Evolutionary conservation across 805 yeast genomes (phyloP).

Genomic region (Cyberlindnera mississippiensis): DNA sequence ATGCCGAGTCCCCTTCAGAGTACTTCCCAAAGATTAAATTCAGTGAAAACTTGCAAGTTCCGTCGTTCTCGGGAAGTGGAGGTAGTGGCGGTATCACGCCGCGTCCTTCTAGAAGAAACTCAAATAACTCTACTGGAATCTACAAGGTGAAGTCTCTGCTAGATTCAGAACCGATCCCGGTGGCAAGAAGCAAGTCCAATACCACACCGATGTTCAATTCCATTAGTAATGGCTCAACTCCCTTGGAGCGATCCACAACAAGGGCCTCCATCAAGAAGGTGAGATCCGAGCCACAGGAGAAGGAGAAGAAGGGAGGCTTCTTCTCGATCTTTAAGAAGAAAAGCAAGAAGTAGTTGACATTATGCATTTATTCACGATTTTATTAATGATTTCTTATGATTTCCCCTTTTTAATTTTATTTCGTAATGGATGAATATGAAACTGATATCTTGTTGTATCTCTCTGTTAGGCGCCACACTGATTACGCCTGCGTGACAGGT

Average conservation of each 20-base stretch:
- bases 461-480: too few relatives aligned
- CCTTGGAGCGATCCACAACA: slow-evolving; percentile 3
- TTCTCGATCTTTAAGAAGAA: slow-evolving; percentile 17
- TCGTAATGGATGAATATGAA: too few relatives aligned
- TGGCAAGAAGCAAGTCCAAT: slow-evolving; percentile 17
- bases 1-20: slow-evolving; percentile 8
- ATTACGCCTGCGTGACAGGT: slow-evolving; percentile 1
- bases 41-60: slow-evolving; percentile 17
- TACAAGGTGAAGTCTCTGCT: slow-evolving; percentile 25
- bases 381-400: too few relatives aligned
- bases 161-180: slow-evolving; percentile 15
- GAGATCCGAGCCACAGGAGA: slow-evolving; percentile 8
- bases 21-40: slow-evolving; percentile 22
- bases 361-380: too few relatives aligned
- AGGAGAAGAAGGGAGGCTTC: slow-evolving; percentile 13
- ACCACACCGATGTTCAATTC: slow-evolving; percentile 4
- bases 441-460: too few relatives aligned
- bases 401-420: too few relatives aligned
- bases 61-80: slow-evolving; percentile 5
- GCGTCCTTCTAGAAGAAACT: slow-evolving; percentile 17
- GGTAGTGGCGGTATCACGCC: slow-evolving; percentile 3
- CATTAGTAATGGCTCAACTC: slow-evolving; percentile 4
- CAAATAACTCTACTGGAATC: slow-evolving; percentile 11
- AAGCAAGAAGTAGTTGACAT: slow-evolving; percentile 3
- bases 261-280: slow-evolving; percentile 10